Evolutionary conservation across 768 basidiomycete genomes (phyloP), one percentile per base, ranked within the genome.

Genomic region (Termitomyces sp.): DNA sequence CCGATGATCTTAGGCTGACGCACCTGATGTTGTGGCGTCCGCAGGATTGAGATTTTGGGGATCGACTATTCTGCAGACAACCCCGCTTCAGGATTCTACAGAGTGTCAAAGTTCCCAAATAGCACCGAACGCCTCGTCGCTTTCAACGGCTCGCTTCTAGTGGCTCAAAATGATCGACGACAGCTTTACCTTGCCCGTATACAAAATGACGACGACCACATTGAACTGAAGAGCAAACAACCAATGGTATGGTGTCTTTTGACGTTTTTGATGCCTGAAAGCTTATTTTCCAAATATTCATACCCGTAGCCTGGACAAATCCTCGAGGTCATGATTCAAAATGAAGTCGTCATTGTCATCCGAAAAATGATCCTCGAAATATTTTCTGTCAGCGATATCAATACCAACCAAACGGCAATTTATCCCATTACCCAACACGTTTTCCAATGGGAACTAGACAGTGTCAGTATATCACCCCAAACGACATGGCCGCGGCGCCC

Each of bases 401-500:
- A 65, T 14, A 56, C 67, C n/a, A 55, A 60, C 18, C 56, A 40
- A 44, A 59, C 36, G 5, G 58, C 72, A 36, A 67, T 82, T 5
- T 71, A 76, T 36, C 84, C 86, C 1, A 64, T 82, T 42, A 72
- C 77, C 14, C 69, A 68, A 32, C 74, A 82, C 69, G 67, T 70
- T 52, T 86, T 82, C 75, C 82, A 74, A 44, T 87, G 82, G 82
- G 74, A 72, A n/a, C 71, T 86, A 42, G 85, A 87, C 68, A 79
- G 72, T 32, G 73, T 82, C 60, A 69, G 73, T 30, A 69, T 85
- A 37, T 67, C 67, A 44, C 62, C 70, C 2, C 75, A 78, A 58
- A 68, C 65, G 14, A 63, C 65, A 49, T 66, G 16, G 60, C 59
- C 50, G 48, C 56, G 18, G 53, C 36, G 33, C 39, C 47, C 56